Percentiles rank a stretch among this genome's conserved stretches.
phyloP scores from a whole-genome alignment of 495 filamentous ascomycete species.

The Astrocystis sublimbata region DNA sequence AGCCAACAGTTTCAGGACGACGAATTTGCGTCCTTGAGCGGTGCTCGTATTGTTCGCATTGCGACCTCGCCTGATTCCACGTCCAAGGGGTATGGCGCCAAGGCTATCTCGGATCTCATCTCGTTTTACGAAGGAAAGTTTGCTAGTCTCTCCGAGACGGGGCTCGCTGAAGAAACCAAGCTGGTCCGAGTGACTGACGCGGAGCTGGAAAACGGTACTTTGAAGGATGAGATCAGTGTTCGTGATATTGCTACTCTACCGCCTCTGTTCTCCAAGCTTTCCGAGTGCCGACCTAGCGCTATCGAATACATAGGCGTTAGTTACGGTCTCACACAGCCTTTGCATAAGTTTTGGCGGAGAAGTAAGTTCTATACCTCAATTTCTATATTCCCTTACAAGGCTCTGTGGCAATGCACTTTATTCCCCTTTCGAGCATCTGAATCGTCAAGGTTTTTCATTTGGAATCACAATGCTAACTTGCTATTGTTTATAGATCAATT shows the following conservation, averaged over 20 bases:
- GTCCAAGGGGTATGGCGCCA: constrained; percentile 89
- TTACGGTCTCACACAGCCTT: constrained; percentile 82
- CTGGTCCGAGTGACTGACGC: constrained; percentile 82
- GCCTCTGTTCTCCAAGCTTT: constrained; percentile 85
- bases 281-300: constrained; percentile 74
- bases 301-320: constrained; percentile 95
- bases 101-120: constrained; percentile 77
- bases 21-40: constrained; percentile 90
- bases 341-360: constrained; percentile 96
- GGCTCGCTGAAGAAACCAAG: constrained; percentile 47
- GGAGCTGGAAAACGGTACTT: constrained; percentile 74
- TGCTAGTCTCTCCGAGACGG: constrained; percentile 70
- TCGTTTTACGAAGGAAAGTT: constrained; percentile 98
- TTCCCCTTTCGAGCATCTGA: too few relatives aligned
- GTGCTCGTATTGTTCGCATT: constrained; percentile 90
- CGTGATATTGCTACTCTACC: constrained; percentile 90
- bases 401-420: neutral
- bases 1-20: constrained; percentile 99
- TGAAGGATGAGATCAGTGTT: constrained; percentile 86
- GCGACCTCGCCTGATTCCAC: constrained; percentile 94
- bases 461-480: neutral
- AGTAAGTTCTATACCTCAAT: constrained; percentile 18
- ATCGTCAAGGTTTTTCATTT: neutral
- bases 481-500: constrained; percentile 54
- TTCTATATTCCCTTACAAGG: neutral